A percentile compares a stretch with the other conserved stretches of the same genome.
These are phyloP conservation scores for Paramecium primaurelia DNA, from an alignment of 73 alveolate species.

Conservation along the genomic window DNA sequence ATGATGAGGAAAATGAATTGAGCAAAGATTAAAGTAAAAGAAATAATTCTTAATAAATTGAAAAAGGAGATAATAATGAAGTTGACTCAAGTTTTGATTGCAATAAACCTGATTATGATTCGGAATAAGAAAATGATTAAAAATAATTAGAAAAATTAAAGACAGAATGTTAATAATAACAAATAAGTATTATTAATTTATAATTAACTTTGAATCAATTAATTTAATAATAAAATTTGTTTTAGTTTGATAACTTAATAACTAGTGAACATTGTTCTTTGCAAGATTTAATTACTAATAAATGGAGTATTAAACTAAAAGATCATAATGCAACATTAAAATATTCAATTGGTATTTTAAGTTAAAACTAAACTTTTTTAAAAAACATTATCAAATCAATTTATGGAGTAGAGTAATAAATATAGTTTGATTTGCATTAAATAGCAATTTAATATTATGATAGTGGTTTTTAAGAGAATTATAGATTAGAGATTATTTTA, in stretches of 20 bases:
- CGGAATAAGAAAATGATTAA: neutral
- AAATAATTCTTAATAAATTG: neutral
- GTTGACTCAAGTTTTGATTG: neutral
- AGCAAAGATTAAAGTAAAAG: neutral
- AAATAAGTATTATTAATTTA: neutral
- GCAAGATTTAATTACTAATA: neutral
- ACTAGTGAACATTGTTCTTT: neutral
- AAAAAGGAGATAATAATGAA: neutral
- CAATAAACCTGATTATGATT: neutral
- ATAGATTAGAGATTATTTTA: neutral
- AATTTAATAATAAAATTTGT: neutral
- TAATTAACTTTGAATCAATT: neutral
- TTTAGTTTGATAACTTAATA: neutral
- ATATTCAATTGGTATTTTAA: neutral
- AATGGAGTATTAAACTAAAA: neutral
- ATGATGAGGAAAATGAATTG: neutral
- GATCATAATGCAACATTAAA: neutral
- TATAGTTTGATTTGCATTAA: neutral
- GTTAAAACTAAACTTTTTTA: neutral
- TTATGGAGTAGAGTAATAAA: neutral
- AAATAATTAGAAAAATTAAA: neutral
- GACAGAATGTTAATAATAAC: neutral
- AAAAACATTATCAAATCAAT: neutral
- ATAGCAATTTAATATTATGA: neutral
- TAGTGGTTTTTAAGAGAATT: neutral